These are phyloP conservation scores for Trichoderma endophyticum DNA, from an alignment of 2,329 filamentous ascomycete genomes.

Conservation along the genomic window DNA sequence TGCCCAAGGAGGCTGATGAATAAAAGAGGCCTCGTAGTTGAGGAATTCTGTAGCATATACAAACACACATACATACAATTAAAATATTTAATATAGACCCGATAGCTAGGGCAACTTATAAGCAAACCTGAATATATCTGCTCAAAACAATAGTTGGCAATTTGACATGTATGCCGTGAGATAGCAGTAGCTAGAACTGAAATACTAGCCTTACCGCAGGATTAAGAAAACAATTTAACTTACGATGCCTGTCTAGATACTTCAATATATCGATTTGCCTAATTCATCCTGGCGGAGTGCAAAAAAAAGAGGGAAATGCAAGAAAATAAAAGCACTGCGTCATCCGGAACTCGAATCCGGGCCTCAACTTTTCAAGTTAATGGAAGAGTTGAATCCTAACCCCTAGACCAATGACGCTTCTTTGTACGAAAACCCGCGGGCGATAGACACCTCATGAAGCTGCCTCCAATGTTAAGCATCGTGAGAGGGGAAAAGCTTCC, in stretches of 20 bases:
- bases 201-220: background rate
- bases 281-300: background rate
- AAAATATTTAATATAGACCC: background rate
- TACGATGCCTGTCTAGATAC: background rate
- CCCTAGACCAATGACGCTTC: slow-evolving; percentile 17
- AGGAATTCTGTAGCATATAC: background rate
- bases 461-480: background rate
- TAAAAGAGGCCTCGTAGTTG: background rate
- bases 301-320: background rate
- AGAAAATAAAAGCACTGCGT: background rate
- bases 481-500: background rate
- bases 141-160: background rate
- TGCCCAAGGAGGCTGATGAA: slow-evolving; percentile 8
- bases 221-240: no score
- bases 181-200: background rate
- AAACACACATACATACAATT: background rate
- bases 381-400: slow-evolving; percentile 19
- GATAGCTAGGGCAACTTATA: background rate
- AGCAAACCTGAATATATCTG: background rate
- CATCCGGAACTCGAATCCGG: slow-evolving; percentile 19
- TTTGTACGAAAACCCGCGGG: accelerated
- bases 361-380: slow-evolving; percentile 12
- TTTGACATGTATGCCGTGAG: background rate
- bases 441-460: background rate
- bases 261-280: background rate